Evolutionary conservation across 1,284 basidiomycete species (phyloP).

Genomic region (Chalciporus piperatoides): DNA sequence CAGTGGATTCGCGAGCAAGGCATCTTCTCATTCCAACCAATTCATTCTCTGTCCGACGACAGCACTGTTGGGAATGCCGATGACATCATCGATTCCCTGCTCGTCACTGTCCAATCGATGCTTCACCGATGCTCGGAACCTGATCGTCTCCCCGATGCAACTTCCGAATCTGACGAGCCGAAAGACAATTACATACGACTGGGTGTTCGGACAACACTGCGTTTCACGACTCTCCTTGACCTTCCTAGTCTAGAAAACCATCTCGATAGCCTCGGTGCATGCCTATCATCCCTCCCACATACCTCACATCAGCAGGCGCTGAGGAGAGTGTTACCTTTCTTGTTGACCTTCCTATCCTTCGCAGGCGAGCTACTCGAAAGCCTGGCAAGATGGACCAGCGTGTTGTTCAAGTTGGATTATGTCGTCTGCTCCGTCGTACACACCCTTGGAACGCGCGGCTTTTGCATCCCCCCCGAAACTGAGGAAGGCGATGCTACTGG

Average conservation of each 20-base stretch:
- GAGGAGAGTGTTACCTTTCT: conserved; percentile 60
- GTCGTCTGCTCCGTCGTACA: conserved; percentile 74
- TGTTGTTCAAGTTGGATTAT: conserved; percentile 83
- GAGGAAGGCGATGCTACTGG: conserved; percentile 49
- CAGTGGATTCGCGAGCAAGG: conserved; percentile 34
- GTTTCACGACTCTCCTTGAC: conserved; percentile 44
- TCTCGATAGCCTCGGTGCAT: conserved; percentile 31
- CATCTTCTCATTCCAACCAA: conserved; percentile 22
- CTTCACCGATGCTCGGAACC: conserved; percentile 38
- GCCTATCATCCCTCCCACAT: conserved; percentile 32
- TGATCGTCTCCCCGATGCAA: conserved; percentile 6
- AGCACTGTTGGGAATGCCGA: conserved; percentile 19
- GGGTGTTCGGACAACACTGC: conserved; percentile 34
- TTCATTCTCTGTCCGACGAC: not conserved
- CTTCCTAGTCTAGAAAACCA: conserved; percentile 38
- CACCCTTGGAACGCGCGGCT: conserved; percentile 81
- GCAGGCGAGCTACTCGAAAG: conserved; percentile 51
- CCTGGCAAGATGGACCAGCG: conserved; percentile 66
- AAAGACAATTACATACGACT: conserved; percentile 43
- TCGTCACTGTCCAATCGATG: conserved; percentile 63
- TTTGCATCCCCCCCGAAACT: conserved; percentile 85
- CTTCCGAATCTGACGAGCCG: conserved; percentile 9
- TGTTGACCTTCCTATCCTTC: conserved; percentile 54
- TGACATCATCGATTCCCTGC: conserved; percentile 55
- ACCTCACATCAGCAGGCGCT: conserved; percentile 26